Conservation (phyloP, 2,329 filamentous ascomycete species). For the Cladosporium sp. region DNA sequence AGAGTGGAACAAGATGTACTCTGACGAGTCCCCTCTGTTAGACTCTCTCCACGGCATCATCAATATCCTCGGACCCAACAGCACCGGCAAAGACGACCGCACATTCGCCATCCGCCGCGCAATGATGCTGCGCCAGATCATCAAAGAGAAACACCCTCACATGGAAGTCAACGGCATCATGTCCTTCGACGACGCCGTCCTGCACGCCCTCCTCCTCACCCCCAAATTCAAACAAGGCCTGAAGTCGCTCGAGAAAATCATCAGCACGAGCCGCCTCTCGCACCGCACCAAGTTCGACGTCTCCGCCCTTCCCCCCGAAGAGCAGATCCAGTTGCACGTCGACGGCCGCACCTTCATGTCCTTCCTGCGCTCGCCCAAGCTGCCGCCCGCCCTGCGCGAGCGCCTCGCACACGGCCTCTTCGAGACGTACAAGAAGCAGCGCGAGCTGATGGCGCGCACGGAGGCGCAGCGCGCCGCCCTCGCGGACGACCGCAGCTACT, state of each 20-base stretch:
- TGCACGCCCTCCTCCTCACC: constrained; percentile 37
- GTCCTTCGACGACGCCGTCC: constrained; percentile 37
- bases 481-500: constrained; percentile 34
- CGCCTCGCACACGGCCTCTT: constrained; percentile 37
- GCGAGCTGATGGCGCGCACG: constrained; percentile 32
- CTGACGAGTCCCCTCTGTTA: constrained; percentile 33
- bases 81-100: constrained; percentile 30
- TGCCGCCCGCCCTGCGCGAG: constrained; percentile 36
- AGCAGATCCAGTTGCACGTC: constrained; percentile 39
- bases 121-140: constrained; percentile 36
- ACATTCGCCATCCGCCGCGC: constrained; percentile 36
- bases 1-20: constrained; percentile 18
- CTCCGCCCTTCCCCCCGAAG: constrained; percentile 37
- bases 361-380: constrained; percentile 35
- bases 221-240: constrained; percentile 38
- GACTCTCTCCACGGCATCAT: constrained; percentile 37
- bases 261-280: constrained; percentile 37
- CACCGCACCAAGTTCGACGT: constrained; percentile 37
- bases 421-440: constrained; percentile 36
- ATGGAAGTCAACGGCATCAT: constrained; percentile 33
- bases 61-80: constrained; percentile 34
- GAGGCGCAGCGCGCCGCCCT: constrained; percentile 32
- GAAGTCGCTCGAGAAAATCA: constrained; percentile 37
- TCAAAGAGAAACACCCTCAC: constrained; percentile 35
- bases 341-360: constrained; percentile 39